A percentile compares a stretch with the other conserved stretches of the same genome.
Conservation (phyloP, 192 early-diverging fungal genomes). For the Pilaira anomala region DNA sequence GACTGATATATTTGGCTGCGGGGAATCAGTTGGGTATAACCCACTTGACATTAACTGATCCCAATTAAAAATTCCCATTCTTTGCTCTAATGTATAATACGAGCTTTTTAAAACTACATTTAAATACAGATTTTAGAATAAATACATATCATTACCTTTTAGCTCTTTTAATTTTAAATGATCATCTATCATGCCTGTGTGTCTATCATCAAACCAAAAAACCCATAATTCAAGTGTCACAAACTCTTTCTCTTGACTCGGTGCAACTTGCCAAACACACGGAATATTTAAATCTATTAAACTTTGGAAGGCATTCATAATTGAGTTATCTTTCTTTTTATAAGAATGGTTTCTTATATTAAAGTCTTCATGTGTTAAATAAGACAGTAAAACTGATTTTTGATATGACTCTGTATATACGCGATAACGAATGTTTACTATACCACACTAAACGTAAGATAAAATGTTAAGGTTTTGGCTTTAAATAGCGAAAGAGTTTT, state of each 20-base stretch:
- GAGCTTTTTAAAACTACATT: not conserved
- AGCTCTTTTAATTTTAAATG: constrained; percentile 5
- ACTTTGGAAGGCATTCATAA: constrained; percentile 1
- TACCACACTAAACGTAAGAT: constrained; percentile 16
- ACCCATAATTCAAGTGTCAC: constrained; percentile 22
- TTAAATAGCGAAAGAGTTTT: no score
- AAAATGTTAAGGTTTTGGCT: no score
- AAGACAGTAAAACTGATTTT: not conserved
- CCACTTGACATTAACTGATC: constrained; percentile 15
- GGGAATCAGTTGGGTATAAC: constrained; percentile 15
- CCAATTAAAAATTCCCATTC: constrained; percentile 22
- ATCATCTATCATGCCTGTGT: constrained; percentile 19
- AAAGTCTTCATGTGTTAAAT: not conserved
- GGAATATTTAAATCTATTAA: constrained; percentile 12
- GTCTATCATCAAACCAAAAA: constrained; percentile 31
- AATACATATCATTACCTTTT: no score
- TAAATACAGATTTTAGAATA: no score
- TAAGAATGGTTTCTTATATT: not conserved
- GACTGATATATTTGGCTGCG: not conserved
- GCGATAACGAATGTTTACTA: constrained; percentile 15
- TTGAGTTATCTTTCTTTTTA: not conserved
- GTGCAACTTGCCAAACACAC: not conserved
- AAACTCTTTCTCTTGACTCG: not conserved
- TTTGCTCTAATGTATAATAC: not conserved
- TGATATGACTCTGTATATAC: constrained; percentile 12